Percentiles rank a stretch among this genome's conserved stretches.
phyloP scores from a whole-genome alignment of 2,329 filamentous ascomycete genomes.

The Macroventuria anomochaeta region DNA sequence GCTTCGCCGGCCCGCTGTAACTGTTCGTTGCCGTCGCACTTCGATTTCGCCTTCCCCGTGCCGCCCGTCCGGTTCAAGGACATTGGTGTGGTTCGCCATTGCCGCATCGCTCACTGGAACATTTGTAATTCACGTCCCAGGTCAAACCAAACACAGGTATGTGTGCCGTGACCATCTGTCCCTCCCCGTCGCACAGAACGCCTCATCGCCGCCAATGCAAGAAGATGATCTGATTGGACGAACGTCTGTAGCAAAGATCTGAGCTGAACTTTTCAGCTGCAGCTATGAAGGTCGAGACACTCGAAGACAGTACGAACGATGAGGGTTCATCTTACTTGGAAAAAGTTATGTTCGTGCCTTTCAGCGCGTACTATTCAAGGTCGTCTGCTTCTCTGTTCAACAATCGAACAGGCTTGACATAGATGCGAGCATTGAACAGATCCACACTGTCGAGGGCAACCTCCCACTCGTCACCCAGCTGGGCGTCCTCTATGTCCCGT shows the following conservation, averaged over 20 bases:
- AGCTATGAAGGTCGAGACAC: background rate
- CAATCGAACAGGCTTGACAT: constrained; percentile 49
- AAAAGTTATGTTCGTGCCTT: background rate
- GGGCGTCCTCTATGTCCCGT: constrained; percentile 20
- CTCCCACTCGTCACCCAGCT: constrained; percentile 56
- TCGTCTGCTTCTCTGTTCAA: constrained; percentile 33
- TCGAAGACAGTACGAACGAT: background rate
- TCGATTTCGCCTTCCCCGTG: constrained; percentile 15
- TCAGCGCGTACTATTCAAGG: background rate
- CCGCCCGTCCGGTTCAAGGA: constrained; percentile 9
- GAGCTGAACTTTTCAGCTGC: background rate
- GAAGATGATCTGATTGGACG: background rate
- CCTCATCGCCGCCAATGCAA: constrained; percentile 15
- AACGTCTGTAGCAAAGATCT: background rate
- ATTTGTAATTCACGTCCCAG: constrained; percentile 21
- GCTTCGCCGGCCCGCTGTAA: constrained; percentile 24
- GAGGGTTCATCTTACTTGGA: background rate
- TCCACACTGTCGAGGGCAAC: constrained; percentile 48
- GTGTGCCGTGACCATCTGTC: background rate
- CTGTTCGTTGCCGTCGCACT: constrained; percentile 16
- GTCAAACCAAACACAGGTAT: background rate
- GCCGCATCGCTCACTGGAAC: constrained; percentile 1
- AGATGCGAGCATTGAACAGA: constrained; percentile 40
- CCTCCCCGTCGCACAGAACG: constrained; percentile 28
- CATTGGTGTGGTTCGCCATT: background rate